phyloP scores from a whole-genome alignment of 495 filamentous ascomycete species.

The Penicillium arizonense region DNA sequence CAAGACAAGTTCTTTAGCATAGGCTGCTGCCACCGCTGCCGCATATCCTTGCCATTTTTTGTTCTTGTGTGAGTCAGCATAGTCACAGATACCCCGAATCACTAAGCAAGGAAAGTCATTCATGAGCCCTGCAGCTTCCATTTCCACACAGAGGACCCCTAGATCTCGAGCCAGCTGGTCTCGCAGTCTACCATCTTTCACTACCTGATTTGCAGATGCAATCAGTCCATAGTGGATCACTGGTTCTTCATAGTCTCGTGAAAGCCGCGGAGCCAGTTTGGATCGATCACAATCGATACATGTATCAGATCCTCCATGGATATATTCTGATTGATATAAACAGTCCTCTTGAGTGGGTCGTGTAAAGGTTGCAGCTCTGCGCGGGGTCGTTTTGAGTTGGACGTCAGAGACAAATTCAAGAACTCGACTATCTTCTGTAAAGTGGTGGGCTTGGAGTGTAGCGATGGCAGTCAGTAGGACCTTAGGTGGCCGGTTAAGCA shows the following conservation, averaged over 20 bases:
- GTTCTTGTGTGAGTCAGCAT: constrained; percentile 24
- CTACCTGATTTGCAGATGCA: not conserved
- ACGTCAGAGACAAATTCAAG: not conserved
- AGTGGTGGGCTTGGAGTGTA: not conserved
- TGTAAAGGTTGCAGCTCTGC: not conserved
- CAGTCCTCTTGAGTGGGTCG: not conserved
- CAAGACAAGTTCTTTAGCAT: constrained; percentile 14
- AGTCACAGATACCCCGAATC: constrained; percentile 27
- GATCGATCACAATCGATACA: not conserved
- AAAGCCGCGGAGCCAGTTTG: not conserved
- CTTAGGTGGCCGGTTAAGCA: not conserved
- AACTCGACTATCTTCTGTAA: not conserved
- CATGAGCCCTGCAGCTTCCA: constrained; percentile 3
- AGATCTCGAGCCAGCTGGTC: not conserved
- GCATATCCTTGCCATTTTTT: constrained; percentile 10
- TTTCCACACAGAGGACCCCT: not conserved
- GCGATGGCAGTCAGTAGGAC: not conserved
- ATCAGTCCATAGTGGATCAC: not conserved
- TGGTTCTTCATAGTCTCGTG: not conserved
- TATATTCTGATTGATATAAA: not conserved
- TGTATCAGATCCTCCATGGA: not conserved
- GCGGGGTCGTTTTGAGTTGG: not conserved
- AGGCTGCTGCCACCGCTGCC: constrained; percentile 20
- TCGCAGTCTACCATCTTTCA: not conserved
- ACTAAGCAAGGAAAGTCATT: constrained; percentile 15